Base-by-base conservation (phyloP, 2,329 filamentous ascomycete species). In the Endothia cerciana region DNA sequence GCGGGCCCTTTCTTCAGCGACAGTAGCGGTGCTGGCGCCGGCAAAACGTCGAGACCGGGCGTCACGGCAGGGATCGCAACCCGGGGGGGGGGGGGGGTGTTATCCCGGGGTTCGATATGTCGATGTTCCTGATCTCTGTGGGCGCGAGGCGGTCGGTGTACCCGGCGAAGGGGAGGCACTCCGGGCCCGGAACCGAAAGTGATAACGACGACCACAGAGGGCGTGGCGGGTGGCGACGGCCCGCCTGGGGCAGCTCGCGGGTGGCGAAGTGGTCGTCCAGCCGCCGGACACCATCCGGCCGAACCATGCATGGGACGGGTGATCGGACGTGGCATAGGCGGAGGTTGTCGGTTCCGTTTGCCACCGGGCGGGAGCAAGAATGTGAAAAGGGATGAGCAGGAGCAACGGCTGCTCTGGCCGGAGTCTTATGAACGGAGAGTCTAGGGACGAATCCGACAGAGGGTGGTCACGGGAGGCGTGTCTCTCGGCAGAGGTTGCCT, bases 251-350 rank as follows among this genome's bases (percentile, higher is more conserved):
- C 45, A 3, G 3, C 10, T 49, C 45, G n/a, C n/a, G n/a, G n/a
- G n/a, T n/a, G n/a, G n/a, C n/a, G n/a, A n/a, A n/a, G n/a, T n/a
- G n/a, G n/a, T n/a, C n/a, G n/a, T n/a, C n/a, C n/a, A n/a, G n/a
- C n/a, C 40, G n/a, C 63, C 66, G 13, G 64, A 55, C 5, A 43
- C 33, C 30, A 62, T 62, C 10, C 60, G 63, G 38, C 63, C 59
- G 36, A 53, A 58, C 43, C 41, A 49, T 11, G 66, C 41, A 49
- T 11, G 66, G 63, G 17, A 51, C 66, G 10, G 63, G 66, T 6
- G 66, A 66, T 19, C 49, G 66, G 22, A 60, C 66, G 3, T 68
- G 63, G 66, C 63, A 66, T 7, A 58, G 66, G 11, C 49, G 66
- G 25, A 59, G 60, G 8, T n/a, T 66, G 4, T 68, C 64, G 41